A percentile compares a stretch with the other conserved stretches of the same genome.
These are phyloP conservation scores for Tympanopsis confertula DNA, from an alignment of 2,329 filamentous ascomycete genomes.

Conservation along the genomic window DNA sequence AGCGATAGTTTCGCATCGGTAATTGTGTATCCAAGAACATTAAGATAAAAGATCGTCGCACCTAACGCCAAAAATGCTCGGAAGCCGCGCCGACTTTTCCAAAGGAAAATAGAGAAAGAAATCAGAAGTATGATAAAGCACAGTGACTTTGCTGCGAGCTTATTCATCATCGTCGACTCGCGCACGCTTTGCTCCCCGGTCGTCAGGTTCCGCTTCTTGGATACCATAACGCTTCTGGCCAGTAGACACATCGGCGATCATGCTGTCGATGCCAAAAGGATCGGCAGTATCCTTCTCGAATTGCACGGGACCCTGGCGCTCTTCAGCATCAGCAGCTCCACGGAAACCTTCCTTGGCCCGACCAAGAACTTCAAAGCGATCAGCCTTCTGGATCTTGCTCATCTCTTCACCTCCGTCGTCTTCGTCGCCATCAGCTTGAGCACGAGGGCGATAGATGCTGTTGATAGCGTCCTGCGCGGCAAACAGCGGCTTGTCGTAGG, in stretches of 20 bases:
- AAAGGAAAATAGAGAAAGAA: too few relatives aligned
- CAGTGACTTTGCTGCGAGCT: too few relatives aligned
- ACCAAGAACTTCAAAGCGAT: conserved; percentile 79
- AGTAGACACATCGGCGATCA: not conserved
- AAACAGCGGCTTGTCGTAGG: conserved; percentile 94
- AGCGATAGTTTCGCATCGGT: too few relatives aligned
- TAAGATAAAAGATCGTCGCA: too few relatives aligned
- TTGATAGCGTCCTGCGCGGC: conserved; percentile 89
- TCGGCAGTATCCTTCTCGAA: conserved; percentile 1
- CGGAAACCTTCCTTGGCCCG: conserved; percentile 42
- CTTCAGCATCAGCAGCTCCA: not conserved
- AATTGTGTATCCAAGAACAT: too few relatives aligned
- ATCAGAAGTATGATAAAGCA: too few relatives aligned
- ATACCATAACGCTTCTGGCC: conserved; percentile 1
- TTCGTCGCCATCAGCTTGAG: conserved; percentile 63
- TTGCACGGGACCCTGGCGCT: not conserved
- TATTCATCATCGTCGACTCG: not conserved
- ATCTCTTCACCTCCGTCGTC: conserved; percentile 75
- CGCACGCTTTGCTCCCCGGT: not conserved
- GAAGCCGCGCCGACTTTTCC: too few relatives aligned
- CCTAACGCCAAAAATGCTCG: too few relatives aligned
- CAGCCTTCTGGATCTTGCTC: conserved; percentile 75
- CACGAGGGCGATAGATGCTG: conserved; percentile 79
- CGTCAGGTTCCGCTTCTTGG: not conserved
- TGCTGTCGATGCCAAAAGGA: conserved; percentile 1